A percentile compares a stretch with the other conserved stretches of the same genome.
Conservation (phyloP, 805 yeast genomes). For the Candida vaughaniae region DNA sequence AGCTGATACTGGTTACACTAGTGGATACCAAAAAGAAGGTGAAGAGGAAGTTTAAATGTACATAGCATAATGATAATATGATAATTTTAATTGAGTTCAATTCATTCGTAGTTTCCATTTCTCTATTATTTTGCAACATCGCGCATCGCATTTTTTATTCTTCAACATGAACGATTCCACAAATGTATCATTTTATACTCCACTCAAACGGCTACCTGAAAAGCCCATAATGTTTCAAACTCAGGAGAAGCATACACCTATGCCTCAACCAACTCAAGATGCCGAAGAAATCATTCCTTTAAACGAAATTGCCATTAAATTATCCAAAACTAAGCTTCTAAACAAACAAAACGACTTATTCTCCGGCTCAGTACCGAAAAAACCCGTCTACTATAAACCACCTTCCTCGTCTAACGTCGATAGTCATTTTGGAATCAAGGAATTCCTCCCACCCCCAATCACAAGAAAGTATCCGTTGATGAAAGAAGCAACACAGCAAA, state of each 20-base stretch:
- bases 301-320: constrained; percentile 10
- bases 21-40: constrained; percentile 9
- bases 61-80: not conserved
- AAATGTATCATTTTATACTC: constrained; percentile 11
- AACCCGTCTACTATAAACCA: constrained; percentile 31
- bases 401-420: constrained; percentile 26
- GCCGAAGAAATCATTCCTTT: constrained; percentile 11
- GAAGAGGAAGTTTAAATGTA: constrained; percentile 1
- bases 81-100: too few relatives aligned
- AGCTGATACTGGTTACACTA: constrained; percentile 16
- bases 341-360: constrained; percentile 9
- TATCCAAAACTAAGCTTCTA: constrained; percentile 8
- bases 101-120: too few relatives aligned
- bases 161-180: constrained; percentile 6
- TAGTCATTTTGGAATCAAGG: constrained; percentile 25
- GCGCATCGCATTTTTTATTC: not conserved
- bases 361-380: constrained; percentile 9
- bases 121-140: not conserved
- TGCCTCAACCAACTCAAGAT: too few relatives aligned
- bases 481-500: constrained; percentile 3
- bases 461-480: constrained; percentile 1
- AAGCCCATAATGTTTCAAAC: constrained; percentile 6
- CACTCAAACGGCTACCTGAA: constrained; percentile 14
- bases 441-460: constrained; percentile 20
- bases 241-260: too few relatives aligned